Base-by-base conservation (phyloP, 495 filamentous ascomycete species). In the Aspergillus biplanus region DNA sequence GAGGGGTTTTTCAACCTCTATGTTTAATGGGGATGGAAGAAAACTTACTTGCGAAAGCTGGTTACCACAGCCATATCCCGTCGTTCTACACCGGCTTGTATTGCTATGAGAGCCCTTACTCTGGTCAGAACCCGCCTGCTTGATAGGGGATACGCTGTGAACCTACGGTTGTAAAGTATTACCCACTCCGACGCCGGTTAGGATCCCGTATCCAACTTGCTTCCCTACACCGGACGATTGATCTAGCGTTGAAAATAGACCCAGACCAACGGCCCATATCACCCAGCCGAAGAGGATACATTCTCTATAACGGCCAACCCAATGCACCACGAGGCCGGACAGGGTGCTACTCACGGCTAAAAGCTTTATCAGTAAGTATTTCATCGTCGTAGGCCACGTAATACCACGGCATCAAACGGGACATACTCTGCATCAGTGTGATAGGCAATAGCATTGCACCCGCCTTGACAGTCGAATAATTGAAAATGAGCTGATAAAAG, bases 31-130 rank as follows among this genome's bases (percentile, higher is more conserved):
- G 21, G 21, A 18, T 47, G 16, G 7, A 16, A 48, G 52, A 11
- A 44, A 48, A n/a, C 78, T 59, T 68, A 84, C 82, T 84, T 85
- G 35, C 83, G 72, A 61, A 82, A 82, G 6, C 79, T 74, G 6
- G 83, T 85, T 13, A 84, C 79, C 7, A 85, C 79, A 16, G 83
- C 83, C 82, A 84, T 85, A 34, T 85, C 81, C 32, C 75, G 70
- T 66, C 82, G 71, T 21, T 78, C 78, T 27, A 84, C 82, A 2
- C 82, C 81, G 6, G 82, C 82, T 67, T 85, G 82, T 15, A 83
- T 72, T 9, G 82, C 82, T 37, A 85, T 82, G 0, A 85, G 73
- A 27, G 80, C 59, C 8, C 73, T 72, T 16, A 4, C 9, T 32
- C 16, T 58, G 44, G 31, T 11, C 18, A 58, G 65, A 59, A 52